Base-by-base conservation (phyloP, 768 basidiomycete species). In the Paxillus involutus region DNA sequence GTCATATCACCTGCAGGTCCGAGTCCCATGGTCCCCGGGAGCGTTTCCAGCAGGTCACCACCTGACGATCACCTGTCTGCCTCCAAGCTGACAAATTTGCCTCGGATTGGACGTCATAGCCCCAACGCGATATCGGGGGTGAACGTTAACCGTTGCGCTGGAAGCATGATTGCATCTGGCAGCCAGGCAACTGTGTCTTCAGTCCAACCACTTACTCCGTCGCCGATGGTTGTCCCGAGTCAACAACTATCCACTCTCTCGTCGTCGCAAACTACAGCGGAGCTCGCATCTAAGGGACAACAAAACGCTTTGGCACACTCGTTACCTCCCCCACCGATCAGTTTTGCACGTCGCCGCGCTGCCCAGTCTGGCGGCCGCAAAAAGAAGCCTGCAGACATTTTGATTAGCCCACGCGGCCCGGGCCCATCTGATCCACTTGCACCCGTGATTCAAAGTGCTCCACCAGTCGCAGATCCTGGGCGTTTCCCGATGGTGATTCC, bases 301-400 rank as follows among this genome's bases (percentile, higher is more conserved):
- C 64, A 50, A 39, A 57, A 59, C 10, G 29, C 60, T 3, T 50
- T 56, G 47, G 26, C 62, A 43, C 59, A 74, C 62, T 78, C 85
- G 0, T 72, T 88, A 7, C 82, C 86, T 0, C 81, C 87, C 3
- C 86, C 85, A 12, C 83, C 89, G 29, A 89, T 87, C 65, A 88
- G 86, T 69, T 90, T 91, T 68, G 85, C 88, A 13, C 80, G 82
- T 36, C 88, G 89, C 50, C 82, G 88, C 44, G 85, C 88, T 10
- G 81, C 80, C 26, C 83, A 83, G 53, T 59, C 84, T 12, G 83
- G 84, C n/a, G 71, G 65, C 1, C 77, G 75, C 44, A 83, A 80
- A 66, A 87, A 77, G 71, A 91, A 89, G 68, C 89, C 89, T 0
- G 88, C 89, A 2, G 89, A 91, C 62, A 87, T 90, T 56, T 63